Conservation (phyloP, 768 basidiomycete genomes). For the Udeniomyces megalosporus region DNA sequence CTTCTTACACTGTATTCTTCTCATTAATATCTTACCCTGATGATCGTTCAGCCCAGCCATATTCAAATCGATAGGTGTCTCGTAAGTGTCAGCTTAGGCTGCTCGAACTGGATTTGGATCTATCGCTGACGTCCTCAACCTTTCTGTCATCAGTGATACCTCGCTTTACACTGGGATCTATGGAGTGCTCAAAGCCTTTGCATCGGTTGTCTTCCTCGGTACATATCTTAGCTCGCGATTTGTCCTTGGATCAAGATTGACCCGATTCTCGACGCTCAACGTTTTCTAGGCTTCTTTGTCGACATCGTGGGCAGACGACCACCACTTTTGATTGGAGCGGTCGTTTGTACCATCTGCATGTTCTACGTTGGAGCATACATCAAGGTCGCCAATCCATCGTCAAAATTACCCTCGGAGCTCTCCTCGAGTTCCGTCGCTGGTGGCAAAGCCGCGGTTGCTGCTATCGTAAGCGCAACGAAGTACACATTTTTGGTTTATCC, state of each 20-base stretch:
- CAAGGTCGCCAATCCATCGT: conserved; percentile 5
- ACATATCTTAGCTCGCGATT: too few species aligned
- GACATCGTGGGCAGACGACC: conserved; percentile 35
- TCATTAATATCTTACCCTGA: background rate
- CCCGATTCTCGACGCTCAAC: background rate
- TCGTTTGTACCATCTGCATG: conserved; percentile 32
- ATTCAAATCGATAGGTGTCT: conserved; percentile 37
- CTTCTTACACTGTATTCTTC: too few species aligned
- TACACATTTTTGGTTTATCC: too few species aligned
- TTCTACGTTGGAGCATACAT: conserved; percentile 33
- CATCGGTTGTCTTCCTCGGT: conserved; percentile 31
- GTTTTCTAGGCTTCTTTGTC: conserved; percentile 29
- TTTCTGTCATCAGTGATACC: conserved; percentile 18
- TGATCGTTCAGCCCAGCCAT: conserved; percentile 33
- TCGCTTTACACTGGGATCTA: conserved; percentile 38
- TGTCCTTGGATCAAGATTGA: too few species aligned
- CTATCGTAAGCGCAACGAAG: too few species aligned
- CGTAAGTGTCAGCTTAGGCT: background rate
- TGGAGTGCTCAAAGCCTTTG: conserved; percentile 35
- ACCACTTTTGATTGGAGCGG: conserved; percentile 34
- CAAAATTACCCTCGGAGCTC: background rate
- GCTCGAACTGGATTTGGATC: background rate
- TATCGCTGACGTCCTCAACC: conserved; percentile 17
- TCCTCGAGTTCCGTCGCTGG: background rate
- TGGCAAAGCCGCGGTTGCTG: too few species aligned